phyloP scores from a whole-genome alignment of 805 yeast species.

The Priceomyces carsonii region DNA sequence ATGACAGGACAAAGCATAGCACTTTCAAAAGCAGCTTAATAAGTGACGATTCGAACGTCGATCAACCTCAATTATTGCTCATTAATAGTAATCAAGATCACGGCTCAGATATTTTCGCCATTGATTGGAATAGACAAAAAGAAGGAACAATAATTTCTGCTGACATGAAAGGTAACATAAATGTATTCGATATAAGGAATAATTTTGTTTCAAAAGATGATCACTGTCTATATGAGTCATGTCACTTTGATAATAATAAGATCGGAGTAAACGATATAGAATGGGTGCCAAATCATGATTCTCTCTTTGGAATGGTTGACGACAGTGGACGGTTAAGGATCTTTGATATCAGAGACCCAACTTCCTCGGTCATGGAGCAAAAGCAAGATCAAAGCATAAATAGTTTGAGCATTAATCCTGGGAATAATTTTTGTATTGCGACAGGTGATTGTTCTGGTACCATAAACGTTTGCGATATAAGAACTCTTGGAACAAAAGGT shows the following conservation, averaged over 20 bases:
- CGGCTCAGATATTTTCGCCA: conserved; percentile 62
- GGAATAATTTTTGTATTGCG: conserved; percentile 57
- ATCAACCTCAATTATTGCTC: conserved; percentile 55
- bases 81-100: conserved; percentile 22
- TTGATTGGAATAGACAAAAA: conserved; percentile 68
- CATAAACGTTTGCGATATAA: conserved; percentile 64
- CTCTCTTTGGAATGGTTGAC: conserved; percentile 64
- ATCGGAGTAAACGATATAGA: conserved; percentile 69
- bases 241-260: conserved; percentile 20
- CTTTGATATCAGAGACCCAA: conserved; percentile 50
- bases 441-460: conserved; percentile 65
- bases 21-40: conserved; percentile 28
- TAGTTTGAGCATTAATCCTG: conserved; percentile 59
- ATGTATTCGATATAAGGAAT: conserved; percentile 65
- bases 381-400: conserved; percentile 45
- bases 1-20: conserved; percentile 80
- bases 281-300: conserved; percentile 65
- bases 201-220: conserved; percentile 26
- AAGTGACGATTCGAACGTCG: conserved; percentile 25
- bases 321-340: conserved; percentile 57
- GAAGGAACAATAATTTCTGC: conserved; percentile 65
- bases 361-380: conserved; percentile 7
- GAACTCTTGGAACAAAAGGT: conserved; percentile 27
- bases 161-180: conserved; percentile 62
- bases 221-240: conserved; percentile 12